Conservation (phyloP, 352 stramenopile genomes). For the Pythium phragmiticola region DNA sequence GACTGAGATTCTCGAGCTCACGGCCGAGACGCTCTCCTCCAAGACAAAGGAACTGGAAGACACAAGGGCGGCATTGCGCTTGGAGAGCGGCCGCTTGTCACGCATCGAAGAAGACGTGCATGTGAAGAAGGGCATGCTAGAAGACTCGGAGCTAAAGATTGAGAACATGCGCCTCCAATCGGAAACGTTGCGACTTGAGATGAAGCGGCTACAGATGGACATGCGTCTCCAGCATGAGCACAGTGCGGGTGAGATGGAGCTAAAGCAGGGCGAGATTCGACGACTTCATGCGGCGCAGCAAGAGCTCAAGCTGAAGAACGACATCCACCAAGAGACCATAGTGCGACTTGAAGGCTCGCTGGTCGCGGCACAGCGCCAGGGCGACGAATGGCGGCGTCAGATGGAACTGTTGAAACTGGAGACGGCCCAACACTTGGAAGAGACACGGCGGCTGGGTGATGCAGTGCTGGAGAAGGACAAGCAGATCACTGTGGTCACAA, state of each 20-base stretch:
- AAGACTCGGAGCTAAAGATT: constrained; percentile 63
- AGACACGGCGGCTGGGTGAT: constrained; percentile 34
- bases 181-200: constrained; percentile 57
- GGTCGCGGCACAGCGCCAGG: constrained; percentile 31
- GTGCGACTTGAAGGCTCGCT: constrained; percentile 47
- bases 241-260: constrained; percentile 56
- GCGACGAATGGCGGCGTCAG: constrained; percentile 51
- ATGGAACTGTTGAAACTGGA: constrained; percentile 56
- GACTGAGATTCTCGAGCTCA: constrained; percentile 67
- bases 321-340: constrained; percentile 49
- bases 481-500: constrained; percentile 30
- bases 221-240: constrained; percentile 74
- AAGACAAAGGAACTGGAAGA: constrained; percentile 67
- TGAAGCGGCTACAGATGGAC: constrained; percentile 74
- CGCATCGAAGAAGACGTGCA: constrained; percentile 64
- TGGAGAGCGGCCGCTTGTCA: constrained; percentile 53
- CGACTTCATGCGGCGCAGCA: constrained; percentile 45
- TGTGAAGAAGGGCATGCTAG: constrained; percentile 56
- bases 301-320: constrained; percentile 62
- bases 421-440: constrained; percentile 36
- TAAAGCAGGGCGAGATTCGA: constrained; percentile 72
- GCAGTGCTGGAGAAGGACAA: constrained; percentile 40
- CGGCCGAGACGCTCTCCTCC: constrained; percentile 50
- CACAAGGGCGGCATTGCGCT: constrained; percentile 44
- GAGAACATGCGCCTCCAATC: constrained; percentile 58